phyloP scores from a whole-genome alignment of 768 basidiomycete species.

The Phaeolepiota aurea region DNA sequence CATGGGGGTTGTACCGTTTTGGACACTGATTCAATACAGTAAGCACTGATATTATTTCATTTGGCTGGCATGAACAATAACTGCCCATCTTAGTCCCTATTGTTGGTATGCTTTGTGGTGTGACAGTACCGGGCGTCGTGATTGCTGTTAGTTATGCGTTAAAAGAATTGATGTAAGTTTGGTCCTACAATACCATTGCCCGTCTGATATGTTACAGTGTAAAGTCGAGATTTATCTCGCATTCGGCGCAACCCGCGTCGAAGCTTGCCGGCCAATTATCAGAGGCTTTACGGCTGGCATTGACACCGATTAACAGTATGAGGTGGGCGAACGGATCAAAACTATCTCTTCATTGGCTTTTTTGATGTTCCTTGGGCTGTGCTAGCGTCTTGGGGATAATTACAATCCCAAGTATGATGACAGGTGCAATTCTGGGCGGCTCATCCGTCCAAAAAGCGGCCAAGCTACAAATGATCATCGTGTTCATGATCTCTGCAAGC shows the following conservation, averaged over 20 bases:
- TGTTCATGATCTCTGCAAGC: conserved; percentile 85
- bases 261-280: conserved; percentile 76
- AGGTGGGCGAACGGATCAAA: too few species aligned
- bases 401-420: conserved; percentile 88
- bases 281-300: conserved; percentile 73
- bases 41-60: conserved; percentile 13
- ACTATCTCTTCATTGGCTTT: too few species aligned
- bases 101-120: conserved; percentile 81
- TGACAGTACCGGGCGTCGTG: conserved; percentile 68
- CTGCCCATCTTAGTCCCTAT: conserved; percentile 50
- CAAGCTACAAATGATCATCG: conserved; percentile 85
- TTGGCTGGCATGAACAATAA: background rate
- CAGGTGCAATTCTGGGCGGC: conserved; percentile 83
- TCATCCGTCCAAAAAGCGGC: conserved; percentile 81
- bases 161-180: conserved; percentile 62
- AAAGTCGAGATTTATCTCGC: conserved; percentile 83
- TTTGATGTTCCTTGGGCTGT: background rate
- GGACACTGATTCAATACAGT: conserved; percentile 81
- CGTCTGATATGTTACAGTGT: conserved; percentile 1
- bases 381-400: conserved; percentile 66
- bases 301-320: conserved; percentile 85
- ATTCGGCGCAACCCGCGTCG: conserved; percentile 76
- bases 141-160: conserved; percentile 64
- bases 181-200: background rate
- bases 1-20: conserved; percentile 72